Percentiles rank a stretch among this genome's conserved stretches.
Conservation (phyloP, 2,329 filamentous ascomycete genomes). For the Plenodomus lindquistii region DNA sequence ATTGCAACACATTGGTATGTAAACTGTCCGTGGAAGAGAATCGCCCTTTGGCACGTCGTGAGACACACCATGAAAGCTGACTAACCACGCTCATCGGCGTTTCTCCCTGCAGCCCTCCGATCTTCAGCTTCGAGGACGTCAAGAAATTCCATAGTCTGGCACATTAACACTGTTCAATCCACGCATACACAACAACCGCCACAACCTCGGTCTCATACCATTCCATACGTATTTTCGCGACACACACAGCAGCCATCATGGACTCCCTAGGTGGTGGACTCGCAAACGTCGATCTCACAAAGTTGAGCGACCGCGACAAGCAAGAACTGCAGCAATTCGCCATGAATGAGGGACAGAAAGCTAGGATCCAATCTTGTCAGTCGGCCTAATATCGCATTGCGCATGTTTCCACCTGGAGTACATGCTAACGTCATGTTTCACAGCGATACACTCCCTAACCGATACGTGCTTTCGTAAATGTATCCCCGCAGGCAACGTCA, state of each 20-base stretch:
- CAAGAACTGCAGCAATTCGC: conserved; percentile 86
- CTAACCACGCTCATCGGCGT: conserved; percentile 9
- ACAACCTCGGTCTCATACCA: not conserved
- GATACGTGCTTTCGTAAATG: conserved; percentile 96
- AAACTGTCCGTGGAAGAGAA: too few relatives aligned
- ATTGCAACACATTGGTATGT: too few relatives aligned
- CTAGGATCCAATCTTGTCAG: conserved; percentile 62
- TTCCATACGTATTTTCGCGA: conserved; percentile 4
- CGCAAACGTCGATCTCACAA: conserved; percentile 66
- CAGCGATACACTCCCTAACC: conserved; percentile 66
- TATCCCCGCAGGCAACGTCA: conserved; percentile 72
- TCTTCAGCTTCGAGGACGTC: conserved; percentile 1
- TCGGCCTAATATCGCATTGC: conserved; percentile 1
- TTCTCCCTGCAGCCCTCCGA: conserved; percentile 5
- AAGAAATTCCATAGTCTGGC: conserved; percentile 3
- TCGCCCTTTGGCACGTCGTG: too few relatives aligned
- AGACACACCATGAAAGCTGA: not conserved
- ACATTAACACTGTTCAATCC: not conserved
- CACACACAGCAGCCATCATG: conserved; percentile 19
- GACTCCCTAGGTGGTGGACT: conserved; percentile 48
- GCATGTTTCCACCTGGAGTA: not conserved
- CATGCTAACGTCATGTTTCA: conserved; percentile 50
- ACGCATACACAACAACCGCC: not conserved
- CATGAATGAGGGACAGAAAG: conserved; percentile 81
- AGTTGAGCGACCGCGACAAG: conserved; percentile 81